Evolutionary conservation across 2,329 filamentous ascomycete genomes (phyloP).

Genomic region (Myriosclerotinia curreyana): DNA sequence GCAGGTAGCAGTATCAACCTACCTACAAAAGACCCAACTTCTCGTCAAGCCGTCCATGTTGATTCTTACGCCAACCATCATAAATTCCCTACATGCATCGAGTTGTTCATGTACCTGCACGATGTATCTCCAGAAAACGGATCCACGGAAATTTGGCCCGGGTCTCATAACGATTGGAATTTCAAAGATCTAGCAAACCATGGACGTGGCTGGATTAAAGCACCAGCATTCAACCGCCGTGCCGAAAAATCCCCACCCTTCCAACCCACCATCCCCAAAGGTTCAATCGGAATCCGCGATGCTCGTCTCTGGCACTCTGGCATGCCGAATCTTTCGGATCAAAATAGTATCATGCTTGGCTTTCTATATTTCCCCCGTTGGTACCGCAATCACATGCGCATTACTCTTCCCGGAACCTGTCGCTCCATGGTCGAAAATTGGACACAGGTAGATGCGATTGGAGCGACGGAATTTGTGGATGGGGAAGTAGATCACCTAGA

Average conservation of each 20-base stretch:
- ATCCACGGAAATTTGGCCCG: slow-evolving; percentile 51
- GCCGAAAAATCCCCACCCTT: slow-evolving; percentile 20
- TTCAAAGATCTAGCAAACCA: slow-evolving; percentile 12
- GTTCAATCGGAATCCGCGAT: slow-evolving; percentile 24
- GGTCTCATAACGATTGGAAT: slow-evolving; percentile 41
- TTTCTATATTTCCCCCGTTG: slow-evolving; percentile 22
- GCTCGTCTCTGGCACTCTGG: slow-evolving; percentile 48
- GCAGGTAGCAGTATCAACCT: slow-evolving; percentile 39
- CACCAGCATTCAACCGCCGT: slow-evolving; percentile 38
- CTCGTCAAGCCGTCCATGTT: slow-evolving; percentile 55
- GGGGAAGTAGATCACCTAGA: slow-evolving; percentile 10
- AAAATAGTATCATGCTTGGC: slow-evolving; percentile 54
- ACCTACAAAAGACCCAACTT: slow-evolving; percentile 31
- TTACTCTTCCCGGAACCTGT: not conserved
- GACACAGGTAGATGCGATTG: slow-evolving; percentile 9
- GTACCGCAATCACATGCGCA: slow-evolving; percentile 19
- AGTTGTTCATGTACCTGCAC: slow-evolving; percentile 48
- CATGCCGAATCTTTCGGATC: slow-evolving; percentile 52
- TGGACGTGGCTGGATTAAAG: slow-evolving; percentile 23
- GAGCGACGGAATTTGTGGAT: slow-evolving; percentile 11
- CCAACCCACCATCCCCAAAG: slow-evolving; percentile 20
- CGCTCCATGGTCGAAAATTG: not conserved
- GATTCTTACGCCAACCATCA: slow-evolving; percentile 58
- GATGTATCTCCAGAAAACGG: slow-evolving; percentile 47
- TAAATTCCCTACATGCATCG: slow-evolving; percentile 47